Evolutionary conservation across 441 rosid species (phyloP).

Genomic region (Gossypium laxum): DNA sequence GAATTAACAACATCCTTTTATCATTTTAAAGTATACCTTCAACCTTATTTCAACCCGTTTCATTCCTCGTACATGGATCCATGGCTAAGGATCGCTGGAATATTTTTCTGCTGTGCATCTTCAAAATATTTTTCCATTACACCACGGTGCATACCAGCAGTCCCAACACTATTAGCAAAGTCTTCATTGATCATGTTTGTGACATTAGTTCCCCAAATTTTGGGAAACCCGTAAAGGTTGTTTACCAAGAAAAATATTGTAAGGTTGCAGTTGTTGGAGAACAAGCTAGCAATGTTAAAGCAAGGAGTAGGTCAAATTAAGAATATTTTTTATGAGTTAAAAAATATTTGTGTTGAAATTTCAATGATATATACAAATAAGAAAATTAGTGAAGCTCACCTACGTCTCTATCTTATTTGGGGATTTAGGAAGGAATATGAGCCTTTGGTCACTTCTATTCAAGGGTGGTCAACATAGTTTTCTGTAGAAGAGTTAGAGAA

Average conservation of each 20-base stretch:
- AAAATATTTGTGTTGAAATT: not conserved
- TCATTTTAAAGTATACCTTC: too few relatives aligned
- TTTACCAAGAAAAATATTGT: not conserved
- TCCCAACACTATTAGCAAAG: not conserved
- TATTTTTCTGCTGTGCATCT: too few relatives aligned
- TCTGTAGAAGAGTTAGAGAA: not conserved
- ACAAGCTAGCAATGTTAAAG: too few relatives aligned
- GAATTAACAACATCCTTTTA: too few relatives aligned
- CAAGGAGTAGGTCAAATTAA: too few relatives aligned
- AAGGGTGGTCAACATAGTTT: not conserved
- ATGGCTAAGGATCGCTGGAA: too few relatives aligned
- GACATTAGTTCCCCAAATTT: not conserved
- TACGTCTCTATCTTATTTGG: not conserved
- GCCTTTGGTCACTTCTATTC: not conserved
- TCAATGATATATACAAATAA: not conserved
- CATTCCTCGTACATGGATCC: too few relatives aligned
- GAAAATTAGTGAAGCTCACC: not conserved
- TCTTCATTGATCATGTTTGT: not conserved
- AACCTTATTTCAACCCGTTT: too few relatives aligned
- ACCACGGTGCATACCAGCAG: too few relatives aligned
- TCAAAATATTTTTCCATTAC: too few relatives aligned
- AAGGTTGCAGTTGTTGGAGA: not conserved
- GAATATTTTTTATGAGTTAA: too few relatives aligned
- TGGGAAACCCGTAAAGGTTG: not conserved
- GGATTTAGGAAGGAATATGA: not conserved